Evolutionary conservation across 2,329 filamentous ascomycete genomes (phyloP).

Genomic region (Rhytidhysteron rufulum): DNA sequence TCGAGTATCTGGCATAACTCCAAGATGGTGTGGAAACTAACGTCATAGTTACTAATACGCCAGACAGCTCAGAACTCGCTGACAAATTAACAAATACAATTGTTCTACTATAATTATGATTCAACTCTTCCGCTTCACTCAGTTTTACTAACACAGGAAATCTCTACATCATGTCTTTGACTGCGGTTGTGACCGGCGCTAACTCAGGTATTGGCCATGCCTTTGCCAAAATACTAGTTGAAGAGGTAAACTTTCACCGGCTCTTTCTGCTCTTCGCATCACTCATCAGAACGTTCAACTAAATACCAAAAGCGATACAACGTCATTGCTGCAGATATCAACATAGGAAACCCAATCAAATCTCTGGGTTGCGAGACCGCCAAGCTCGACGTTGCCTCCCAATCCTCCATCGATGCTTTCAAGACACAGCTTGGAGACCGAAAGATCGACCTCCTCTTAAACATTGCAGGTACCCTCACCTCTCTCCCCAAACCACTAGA

Average conservation of each 20-base stretch:
- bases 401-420: conserved; percentile 32
- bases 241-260: conserved; percentile 17
- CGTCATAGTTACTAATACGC: not conserved
- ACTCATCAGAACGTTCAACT: too few relatives aligned
- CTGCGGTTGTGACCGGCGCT: conserved; percentile 39
- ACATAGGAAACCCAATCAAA: conserved; percentile 26
- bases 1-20: too few relatives aligned
- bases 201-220: conserved; percentile 41
- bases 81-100: too few relatives aligned
- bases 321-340: conserved; percentile 27
- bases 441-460: conserved; percentile 35
- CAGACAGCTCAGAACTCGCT: not conserved
- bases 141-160: not conserved
- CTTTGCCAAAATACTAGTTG: conserved; percentile 26
- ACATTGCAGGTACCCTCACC: conserved; percentile 26
- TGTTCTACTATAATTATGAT: not conserved
- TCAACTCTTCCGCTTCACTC: not conserved
- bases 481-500: not conserved
- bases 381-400: conserved; percentile 32
- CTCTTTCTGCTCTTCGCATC: too few relatives aligned
- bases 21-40: too few relatives aligned
- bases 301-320: conserved; percentile 25
- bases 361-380: conserved; percentile 26
- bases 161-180: not conserved
- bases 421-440: conserved; percentile 23